Base-by-base conservation (phyloP, 1,139 yeast genomes). In the Yamadazyma buinensis region DNA sequence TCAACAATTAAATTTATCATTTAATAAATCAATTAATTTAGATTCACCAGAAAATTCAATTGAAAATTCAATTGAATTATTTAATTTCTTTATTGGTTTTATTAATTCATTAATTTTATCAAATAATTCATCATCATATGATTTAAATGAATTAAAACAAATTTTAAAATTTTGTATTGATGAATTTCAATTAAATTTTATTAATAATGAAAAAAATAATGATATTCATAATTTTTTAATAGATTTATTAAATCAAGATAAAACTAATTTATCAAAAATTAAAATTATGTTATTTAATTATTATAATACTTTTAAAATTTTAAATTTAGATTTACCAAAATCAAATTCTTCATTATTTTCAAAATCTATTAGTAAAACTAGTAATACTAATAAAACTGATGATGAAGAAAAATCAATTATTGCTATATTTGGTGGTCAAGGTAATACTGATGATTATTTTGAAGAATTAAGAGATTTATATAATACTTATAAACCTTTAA, bases 381-480 rank as follows among this genome's bases (percentile, higher is more conserved):
- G 19, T 17, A 17, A 17, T 17, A 17, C 19, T 17, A 17, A 17
- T 17, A n/a, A n/a, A n/a, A n/a, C n/a, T n/a, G 19, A 17, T 17
- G 19, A 17, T 17, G 19, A 17, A 5, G 67, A 69, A 36, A 59
- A 75, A 19, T 64, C 65, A 40, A 88, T 94, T 35, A 79, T 75
- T 42, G 95, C 97, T 43, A 80, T 92, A 46, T 92, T 92, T 53
- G 98, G 99, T 59, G 99, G 99, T 53, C 99, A 92, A 71, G 99
- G 99, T 66, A 90, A 87, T 67, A 82, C 95, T 34, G 97, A 94
- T 56, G 97, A 92, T 58, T 92, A 88, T 70, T 92, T 92, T 55
- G 97, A 90, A 57, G 99, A 94, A 69, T 78, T 92, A 56, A 80
- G 95, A 60, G 95, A 88, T 48, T 63, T 88, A 41, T 82, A 84